A percentile compares a stretch with the other conserved stretches of the same genome.
phyloP scores from a whole-genome alignment of 2,329 filamentous ascomycete genomes.

The Cryphonectria radicalis region DNA sequence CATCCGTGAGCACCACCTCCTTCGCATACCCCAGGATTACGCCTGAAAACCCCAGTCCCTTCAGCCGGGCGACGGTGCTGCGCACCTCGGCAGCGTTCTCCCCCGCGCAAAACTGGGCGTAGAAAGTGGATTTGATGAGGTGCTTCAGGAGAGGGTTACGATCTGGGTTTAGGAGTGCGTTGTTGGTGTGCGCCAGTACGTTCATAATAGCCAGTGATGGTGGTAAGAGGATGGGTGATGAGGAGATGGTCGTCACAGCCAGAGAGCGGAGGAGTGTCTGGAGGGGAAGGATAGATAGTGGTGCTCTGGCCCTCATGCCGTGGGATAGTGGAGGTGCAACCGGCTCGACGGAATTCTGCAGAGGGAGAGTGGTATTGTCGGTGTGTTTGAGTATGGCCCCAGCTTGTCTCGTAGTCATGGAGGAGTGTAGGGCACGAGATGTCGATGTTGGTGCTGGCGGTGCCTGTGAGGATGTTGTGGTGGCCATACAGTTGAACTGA shows the following conservation, averaged over 20 bases:
- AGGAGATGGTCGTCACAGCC: slow-evolving; percentile 71
- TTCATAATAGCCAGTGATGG: slow-evolving; percentile 72
- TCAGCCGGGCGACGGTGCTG: slow-evolving; percentile 66
- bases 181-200: slow-evolving; percentile 70
- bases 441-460: slow-evolving; percentile 24
- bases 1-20: slow-evolving; percentile 73
- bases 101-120: slow-evolving; percentile 89
- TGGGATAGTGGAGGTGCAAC: slow-evolving; percentile 19
- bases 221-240: slow-evolving; percentile 68
- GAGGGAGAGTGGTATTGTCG: slow-evolving; percentile 23
- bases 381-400: slow-evolving; percentile 28
- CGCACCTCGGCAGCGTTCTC: slow-evolving; percentile 72
- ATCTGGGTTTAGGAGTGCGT: slow-evolving; percentile 72
- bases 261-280: slow-evolving; percentile 70
- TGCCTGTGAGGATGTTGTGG: slow-evolving; percentile 16
- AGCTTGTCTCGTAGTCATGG: slow-evolving; percentile 22
- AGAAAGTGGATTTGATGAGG: slow-evolving; percentile 81
- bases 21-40: slow-evolving; percentile 84
- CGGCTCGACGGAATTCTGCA: slow-evolving; percentile 25
- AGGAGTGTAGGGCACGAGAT: slow-evolving; percentile 37
- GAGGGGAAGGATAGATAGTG: slow-evolving; percentile 69
- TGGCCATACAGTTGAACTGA: slow-evolving; percentile 28
- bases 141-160: slow-evolving; percentile 71
- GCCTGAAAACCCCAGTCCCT: slow-evolving; percentile 77
- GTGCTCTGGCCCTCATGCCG: slow-evolving; percentile 37